Conservation (phyloP, 2,329 filamentous ascomycete genomes). For the Exophiala alcalophila region DNA sequence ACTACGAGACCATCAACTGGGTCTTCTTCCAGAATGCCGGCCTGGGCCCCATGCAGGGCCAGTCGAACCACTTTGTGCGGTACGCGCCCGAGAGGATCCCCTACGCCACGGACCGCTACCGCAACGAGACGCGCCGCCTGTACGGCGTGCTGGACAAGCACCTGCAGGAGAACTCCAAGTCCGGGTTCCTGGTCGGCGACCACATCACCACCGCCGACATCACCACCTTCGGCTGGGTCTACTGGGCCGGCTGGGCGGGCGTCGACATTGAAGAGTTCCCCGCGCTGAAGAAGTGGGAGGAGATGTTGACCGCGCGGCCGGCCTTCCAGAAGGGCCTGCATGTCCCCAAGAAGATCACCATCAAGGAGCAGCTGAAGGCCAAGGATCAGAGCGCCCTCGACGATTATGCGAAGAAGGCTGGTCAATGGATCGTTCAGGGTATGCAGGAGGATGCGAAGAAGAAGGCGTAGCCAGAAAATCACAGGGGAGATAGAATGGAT, state of each 20-base stretch:
- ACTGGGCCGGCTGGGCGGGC: slow-evolving; percentile 57
- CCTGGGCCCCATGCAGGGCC: slow-evolving; percentile 78
- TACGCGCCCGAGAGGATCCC: slow-evolving; percentile 80
- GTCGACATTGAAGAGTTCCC: slow-evolving; percentile 74
- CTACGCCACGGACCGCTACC: slow-evolving; percentile 79
- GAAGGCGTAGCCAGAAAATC: slow-evolving; percentile 13
- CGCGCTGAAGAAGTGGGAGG: slow-evolving; percentile 71
- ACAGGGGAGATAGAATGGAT: no score
- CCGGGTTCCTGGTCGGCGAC: slow-evolving; percentile 52
- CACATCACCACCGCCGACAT: slow-evolving; percentile 65
- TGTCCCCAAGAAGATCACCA: slow-evolving; percentile 63
- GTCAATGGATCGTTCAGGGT: slow-evolving; percentile 26
- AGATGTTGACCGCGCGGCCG: slow-evolving; percentile 64
- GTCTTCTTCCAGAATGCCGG: slow-evolving; percentile 75
- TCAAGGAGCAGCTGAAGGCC: slow-evolving; percentile 56
- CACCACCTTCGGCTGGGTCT: slow-evolving; percentile 75
- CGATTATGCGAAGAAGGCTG: slow-evolving; percentile 35
- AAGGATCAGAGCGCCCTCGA: slow-evolving; percentile 54
- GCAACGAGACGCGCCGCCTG: slow-evolving; percentile 77
- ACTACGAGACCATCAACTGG: slow-evolving; percentile 80
- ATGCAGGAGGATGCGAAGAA: slow-evolving; percentile 29
- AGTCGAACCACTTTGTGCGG: slow-evolving; percentile 78
- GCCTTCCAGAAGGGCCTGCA: slow-evolving; percentile 73
- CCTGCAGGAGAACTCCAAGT: slow-evolving; percentile 52
- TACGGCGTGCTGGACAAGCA: slow-evolving; percentile 75